Evolutionary conservation across 108 stramenopile species (phyloP).

Genomic region (Skeletonema potamos): DNA sequence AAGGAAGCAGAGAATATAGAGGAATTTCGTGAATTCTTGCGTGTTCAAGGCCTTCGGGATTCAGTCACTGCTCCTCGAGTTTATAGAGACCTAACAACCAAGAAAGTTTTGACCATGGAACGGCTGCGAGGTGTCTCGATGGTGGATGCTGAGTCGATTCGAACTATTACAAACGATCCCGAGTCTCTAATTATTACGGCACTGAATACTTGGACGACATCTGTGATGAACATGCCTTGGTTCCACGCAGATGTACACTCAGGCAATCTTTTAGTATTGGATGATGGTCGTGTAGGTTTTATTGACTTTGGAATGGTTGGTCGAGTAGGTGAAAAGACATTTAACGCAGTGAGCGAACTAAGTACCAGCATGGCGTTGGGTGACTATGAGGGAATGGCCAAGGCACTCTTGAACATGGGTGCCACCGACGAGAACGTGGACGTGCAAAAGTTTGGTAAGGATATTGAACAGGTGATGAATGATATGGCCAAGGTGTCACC

Average conservation of each 20-base stretch:
- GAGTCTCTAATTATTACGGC: slow-evolving; percentile 89
- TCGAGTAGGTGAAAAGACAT: slow-evolving; percentile 83
- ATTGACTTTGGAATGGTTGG: slow-evolving; percentile 99
- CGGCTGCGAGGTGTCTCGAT: slow-evolving; percentile 83
- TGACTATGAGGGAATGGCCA: slow-evolving; percentile 89
- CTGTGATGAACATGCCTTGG: slow-evolving; percentile 88
- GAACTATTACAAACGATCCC: slow-evolving; percentile 70
- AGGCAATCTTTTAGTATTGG: slow-evolving; percentile 77
- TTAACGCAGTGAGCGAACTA: slow-evolving; percentile 84
- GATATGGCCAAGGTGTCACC: slow-evolving; percentile 75
- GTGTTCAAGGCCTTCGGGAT: slow-evolving; percentile 57
- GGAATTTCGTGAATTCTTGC: slow-evolving; percentile 87
- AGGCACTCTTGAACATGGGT: slow-evolving; percentile 86
- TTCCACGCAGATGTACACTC: slow-evolving; percentile 99
- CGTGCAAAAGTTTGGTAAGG: slow-evolving; percentile 76
- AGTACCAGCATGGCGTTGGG: slow-evolving; percentile 70
- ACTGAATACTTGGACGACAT: slow-evolving; percentile 91
- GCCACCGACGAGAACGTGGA: slow-evolving; percentile 90
- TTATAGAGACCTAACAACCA: slow-evolving; percentile 64
- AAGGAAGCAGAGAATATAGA: slow-evolving; percentile 90
- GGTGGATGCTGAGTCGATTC: slow-evolving; percentile 83
- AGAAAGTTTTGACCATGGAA: slow-evolving; percentile 93
- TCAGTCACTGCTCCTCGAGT: slow-evolving; percentile 78
- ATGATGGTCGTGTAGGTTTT: slow-evolving; percentile 94
- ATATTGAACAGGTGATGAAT: slow-evolving; percentile 84